phyloP scores from a whole-genome alignment of 2,329 filamentous ascomycete genomes.

The Colletotrichum higginsianum region DNA sequence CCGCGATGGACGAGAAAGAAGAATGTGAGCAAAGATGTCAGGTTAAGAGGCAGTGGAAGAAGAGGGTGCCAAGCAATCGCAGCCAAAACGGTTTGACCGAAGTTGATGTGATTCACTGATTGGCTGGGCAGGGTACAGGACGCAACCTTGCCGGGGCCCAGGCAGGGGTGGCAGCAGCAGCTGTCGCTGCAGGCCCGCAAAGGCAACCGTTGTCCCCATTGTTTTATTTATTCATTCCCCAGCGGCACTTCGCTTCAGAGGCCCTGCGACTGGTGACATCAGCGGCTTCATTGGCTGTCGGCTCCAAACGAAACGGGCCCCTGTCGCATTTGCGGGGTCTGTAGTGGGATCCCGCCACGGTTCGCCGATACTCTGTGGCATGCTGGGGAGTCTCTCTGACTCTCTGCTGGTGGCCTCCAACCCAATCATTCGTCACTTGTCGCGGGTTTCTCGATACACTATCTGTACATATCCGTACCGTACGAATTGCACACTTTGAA shows the following conservation, averaged over 20 bases:
- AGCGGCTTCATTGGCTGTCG: slow-evolving; percentile 52
- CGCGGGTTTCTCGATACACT: neutral
- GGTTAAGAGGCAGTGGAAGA: neutral
- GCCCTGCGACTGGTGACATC: slow-evolving; percentile 50
- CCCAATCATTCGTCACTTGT: slow-evolving; percentile 27
- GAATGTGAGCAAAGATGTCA: neutral
- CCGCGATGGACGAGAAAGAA: neutral
- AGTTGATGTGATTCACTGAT: slow-evolving; percentile 31
- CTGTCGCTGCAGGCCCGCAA: slow-evolving; percentile 22
- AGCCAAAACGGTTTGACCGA: slow-evolving; percentile 22
- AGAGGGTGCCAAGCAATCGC: slow-evolving; percentile 24
- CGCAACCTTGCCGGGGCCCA: slow-evolving; percentile 17
- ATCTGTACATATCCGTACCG: too few species aligned
- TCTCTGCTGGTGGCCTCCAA: slow-evolving; percentile 1
- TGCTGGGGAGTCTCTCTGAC: neutral
- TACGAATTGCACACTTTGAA: too few species aligned
- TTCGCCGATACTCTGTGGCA: slow-evolving; percentile 22
- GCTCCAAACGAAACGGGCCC: slow-evolving; percentile 42
- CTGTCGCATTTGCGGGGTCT: slow-evolving; percentile 30
- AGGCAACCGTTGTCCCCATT: slow-evolving; percentile 13
- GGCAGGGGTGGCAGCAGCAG: slow-evolving; percentile 25
- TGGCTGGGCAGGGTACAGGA: slow-evolving; percentile 25
- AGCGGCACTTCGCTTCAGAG: slow-evolving; percentile 15
- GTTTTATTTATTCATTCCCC: neutral
- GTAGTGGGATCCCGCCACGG: slow-evolving; percentile 25